These are phyloP conservation scores for Phytophthora citricola DNA, from an alignment of 352 stramenopile genomes.

Conservation along the genomic window DNA sequence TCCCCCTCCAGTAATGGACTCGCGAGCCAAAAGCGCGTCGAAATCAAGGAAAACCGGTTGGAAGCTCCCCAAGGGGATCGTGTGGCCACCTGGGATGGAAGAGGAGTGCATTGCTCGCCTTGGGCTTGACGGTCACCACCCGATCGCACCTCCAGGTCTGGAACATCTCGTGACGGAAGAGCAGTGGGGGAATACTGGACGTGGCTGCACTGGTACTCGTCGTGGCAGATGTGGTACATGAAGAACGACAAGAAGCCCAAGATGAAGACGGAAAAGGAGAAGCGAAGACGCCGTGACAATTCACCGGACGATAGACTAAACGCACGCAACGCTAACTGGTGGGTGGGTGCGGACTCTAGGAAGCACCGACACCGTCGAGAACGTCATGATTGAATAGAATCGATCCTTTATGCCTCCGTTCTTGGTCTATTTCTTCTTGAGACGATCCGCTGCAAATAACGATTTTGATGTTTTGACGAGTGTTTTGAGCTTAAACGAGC, in stretches of 20 bases:
- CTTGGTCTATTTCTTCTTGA: too few species aligned
- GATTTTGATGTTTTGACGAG: too few species aligned
- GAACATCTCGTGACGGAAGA: slow-evolving; percentile 61
- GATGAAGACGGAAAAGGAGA: slow-evolving; percentile 16
- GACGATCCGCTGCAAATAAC: too few species aligned
- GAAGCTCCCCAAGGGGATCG: slow-evolving; percentile 25
- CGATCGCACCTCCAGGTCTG: slow-evolving; percentile 52
- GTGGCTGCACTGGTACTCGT: slow-evolving; percentile 76
- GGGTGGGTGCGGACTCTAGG: slow-evolving; percentile 19
- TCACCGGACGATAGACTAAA: not conserved
- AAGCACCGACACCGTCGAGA: slow-evolving; percentile 19
- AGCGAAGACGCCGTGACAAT: slow-evolving; percentile 4
- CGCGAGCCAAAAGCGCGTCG: not conserved
- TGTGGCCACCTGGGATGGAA: slow-evolving; percentile 69
- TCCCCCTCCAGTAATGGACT: slow-evolving; percentile 7
- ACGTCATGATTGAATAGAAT: slow-evolving; percentile 7
- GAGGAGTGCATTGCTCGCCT: slow-evolving; percentile 36
- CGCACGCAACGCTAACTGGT: slow-evolving; percentile 32
- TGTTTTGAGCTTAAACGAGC: too few species aligned
- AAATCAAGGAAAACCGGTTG: not conserved
- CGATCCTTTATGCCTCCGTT: too few species aligned
- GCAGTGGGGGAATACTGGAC: slow-evolving; percentile 67
- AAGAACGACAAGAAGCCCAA: slow-evolving; percentile 45
- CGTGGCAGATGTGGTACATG: slow-evolving; percentile 72
- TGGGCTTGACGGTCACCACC: slow-evolving; percentile 34